Evolutionary conservation across 768 basidiomycete species (phyloP).

Genomic region (Mycena latifolia): DNA sequence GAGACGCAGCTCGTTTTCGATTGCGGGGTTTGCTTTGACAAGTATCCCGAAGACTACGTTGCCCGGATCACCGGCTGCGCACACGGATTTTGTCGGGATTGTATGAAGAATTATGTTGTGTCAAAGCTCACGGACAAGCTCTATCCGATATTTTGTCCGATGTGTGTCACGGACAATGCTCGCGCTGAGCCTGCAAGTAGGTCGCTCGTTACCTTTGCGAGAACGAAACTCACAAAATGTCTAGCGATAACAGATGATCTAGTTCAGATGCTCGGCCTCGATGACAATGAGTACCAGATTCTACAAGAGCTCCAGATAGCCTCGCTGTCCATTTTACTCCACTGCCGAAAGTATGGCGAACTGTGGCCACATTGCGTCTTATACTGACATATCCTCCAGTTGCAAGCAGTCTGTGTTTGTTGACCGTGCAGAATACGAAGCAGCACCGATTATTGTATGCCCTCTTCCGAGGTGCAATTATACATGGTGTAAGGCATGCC

Average conservation of each 20-base stretch:
- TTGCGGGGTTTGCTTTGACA: slow-evolving; percentile 71
- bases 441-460: slow-evolving; percentile 58
- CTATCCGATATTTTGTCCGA: slow-evolving; percentile 73
- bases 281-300: slow-evolving; percentile 52
- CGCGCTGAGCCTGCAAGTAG: slow-evolving; percentile 48
- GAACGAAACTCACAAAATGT: slow-evolving; percentile 36
- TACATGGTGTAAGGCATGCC: slow-evolving; percentile 74
- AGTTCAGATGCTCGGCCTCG: slow-evolving; percentile 61
- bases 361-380: neutral
- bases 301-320: slow-evolving; percentile 63
- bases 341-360: slow-evolving; percentile 62
- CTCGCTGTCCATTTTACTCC: slow-evolving; percentile 54
- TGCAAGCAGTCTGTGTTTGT: slow-evolving; percentile 63
- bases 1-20: slow-evolving; percentile 52
- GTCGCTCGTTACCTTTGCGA: slow-evolving; percentile 38
- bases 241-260: slow-evolving; percentile 55
- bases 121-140: slow-evolving; percentile 64
- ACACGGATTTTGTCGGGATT: slow-evolving; percentile 68
- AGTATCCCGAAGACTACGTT: slow-evolving; percentile 54
- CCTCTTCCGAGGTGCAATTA: slow-evolving; percentile 61
- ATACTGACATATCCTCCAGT: slow-evolving; percentile 46
- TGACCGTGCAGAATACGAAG: slow-evolving; percentile 60
- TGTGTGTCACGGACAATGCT: slow-evolving; percentile 54
- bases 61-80: slow-evolving; percentile 57
- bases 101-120: slow-evolving; percentile 56